Evolutionary conservation across 202 grass and related monocot genomes (phyloP), one percentile per base, ranked within the genome.

Genomic region (Panicum hallii): DNA sequence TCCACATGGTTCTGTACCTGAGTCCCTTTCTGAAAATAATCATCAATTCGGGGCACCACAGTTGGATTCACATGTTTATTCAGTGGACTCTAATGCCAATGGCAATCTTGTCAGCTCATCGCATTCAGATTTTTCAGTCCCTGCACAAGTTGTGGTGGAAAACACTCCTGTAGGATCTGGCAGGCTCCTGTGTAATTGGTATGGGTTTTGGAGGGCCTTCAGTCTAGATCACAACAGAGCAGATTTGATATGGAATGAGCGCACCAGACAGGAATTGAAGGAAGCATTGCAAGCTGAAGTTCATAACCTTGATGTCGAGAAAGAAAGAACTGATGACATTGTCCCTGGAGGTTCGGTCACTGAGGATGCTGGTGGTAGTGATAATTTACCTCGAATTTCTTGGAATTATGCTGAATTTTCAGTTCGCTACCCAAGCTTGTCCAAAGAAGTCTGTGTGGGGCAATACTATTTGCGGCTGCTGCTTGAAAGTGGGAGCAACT

Each of bases 141-240:
- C 96, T 67, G 96, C 96, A 74, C 96, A 99, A 83, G 88, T 99
- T 82, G 93, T 99, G 78, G 84, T 96, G 60, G 96, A 99, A 88
- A 99, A 94, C 73, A 99, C 97, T 62, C 97, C 97, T 75, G 97
- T 99, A 67, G 97, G 97, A 85, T 99, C 97, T 90, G 97, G 97
- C 76, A 90, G 91, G 82, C 81, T 99, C 49, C 81, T 99, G 58
- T 99, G 97, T 83, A 99, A 99, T 79, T 99, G 97, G 97, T 82
- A 94, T 74, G 97, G 90, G 79, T 99, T 99, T 87, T 99, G 93
- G 97, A 94, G 79, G 83, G 93, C 91, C n/a, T 99, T 96, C 66
- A 67, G 88, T 76, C 81, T 99, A 72, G 97, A 99, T 93, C 97
- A 99, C 84, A 99, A 99, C 56, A 89, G 97, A 84, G 91, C 97